phyloP scores from a whole-genome alignment of 169 alveolate species.

The Cryptosporidium parvum region DNA sequence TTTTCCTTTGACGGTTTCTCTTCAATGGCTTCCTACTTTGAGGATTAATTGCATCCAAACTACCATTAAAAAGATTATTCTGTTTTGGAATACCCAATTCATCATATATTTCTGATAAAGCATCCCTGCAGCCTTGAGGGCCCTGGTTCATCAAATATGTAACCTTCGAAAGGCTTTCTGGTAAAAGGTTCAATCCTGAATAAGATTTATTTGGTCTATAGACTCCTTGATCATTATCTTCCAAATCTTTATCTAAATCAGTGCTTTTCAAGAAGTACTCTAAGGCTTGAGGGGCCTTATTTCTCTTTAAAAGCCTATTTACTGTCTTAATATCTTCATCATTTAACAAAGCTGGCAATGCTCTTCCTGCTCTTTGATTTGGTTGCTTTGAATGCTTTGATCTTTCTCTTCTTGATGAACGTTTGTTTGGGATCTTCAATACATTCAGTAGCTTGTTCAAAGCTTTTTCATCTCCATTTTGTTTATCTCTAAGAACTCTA shows the following conservation, averaged over 20 bases:
- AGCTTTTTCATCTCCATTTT: slow-evolving; percentile 44
- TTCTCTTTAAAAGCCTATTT: slow-evolving; percentile 27
- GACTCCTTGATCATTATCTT: slow-evolving; percentile 15
- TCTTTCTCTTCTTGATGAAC: neutral
- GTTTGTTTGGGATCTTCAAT: slow-evolving; percentile 29
- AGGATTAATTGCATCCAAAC: neutral
- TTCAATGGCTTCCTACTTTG: neutral
- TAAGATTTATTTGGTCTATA: slow-evolving; percentile 15
- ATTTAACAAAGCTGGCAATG: slow-evolving; percentile 26
- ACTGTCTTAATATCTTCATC: slow-evolving; percentile 68
- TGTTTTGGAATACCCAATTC: slow-evolving; percentile 52
- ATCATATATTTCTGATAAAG: slow-evolving; percentile 35
- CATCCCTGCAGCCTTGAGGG: slow-evolving; percentile 61
- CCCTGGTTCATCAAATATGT: slow-evolving; percentile 19
- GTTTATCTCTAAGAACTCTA: slow-evolving; percentile 1
- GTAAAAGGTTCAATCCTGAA: slow-evolving; percentile 19
- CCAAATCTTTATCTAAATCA: slow-evolving; percentile 57
- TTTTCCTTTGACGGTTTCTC: slow-evolving; percentile 39
- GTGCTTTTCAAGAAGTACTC: slow-evolving; percentile 32
- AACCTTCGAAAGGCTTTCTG: slow-evolving; percentile 29
- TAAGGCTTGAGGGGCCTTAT: slow-evolving; percentile 63
- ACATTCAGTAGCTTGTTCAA: slow-evolving; percentile 34
- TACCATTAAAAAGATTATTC: slow-evolving; percentile 12
- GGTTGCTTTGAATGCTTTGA: neutral
- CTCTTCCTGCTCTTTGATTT: neutral